Evolutionary conservation across 441 rosid species (phyloP).

Genomic region (Pelargonium australe): DNA sequence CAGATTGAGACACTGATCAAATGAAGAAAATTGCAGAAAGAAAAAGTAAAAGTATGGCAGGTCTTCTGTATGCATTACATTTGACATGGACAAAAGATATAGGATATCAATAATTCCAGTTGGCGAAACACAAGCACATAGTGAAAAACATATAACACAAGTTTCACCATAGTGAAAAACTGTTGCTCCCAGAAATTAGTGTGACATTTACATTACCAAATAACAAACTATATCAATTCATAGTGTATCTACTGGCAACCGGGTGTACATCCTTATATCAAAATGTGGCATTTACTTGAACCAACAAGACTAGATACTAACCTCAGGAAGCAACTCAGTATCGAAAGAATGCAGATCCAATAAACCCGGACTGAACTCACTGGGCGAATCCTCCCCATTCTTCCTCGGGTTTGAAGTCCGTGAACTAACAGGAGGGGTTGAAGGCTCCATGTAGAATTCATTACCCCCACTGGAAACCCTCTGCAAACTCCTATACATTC

Average conservation of each 20-base stretch:
- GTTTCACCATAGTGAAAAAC: no score
- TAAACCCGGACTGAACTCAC: conserved; percentile 93
- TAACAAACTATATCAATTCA: neutral
- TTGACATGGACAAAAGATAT: neutral
- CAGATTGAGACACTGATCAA: no score
- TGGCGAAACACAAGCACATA: neutral
- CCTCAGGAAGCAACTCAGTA: conserved; percentile 96
- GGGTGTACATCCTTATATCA: neutral
- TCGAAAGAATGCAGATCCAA: conserved; percentile 94
- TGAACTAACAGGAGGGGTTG: conserved; percentile 67
- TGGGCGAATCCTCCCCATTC: conserved; percentile 61
- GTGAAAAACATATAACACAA: no score
- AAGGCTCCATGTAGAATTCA: conserved; percentile 65
- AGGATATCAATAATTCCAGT: neutral
- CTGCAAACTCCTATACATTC: conserved; percentile 54
- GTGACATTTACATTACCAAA: no score
- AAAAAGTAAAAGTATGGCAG: no score
- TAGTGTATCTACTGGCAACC: neutral
- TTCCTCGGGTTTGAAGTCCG: conserved; percentile 52
- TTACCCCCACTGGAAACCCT: conserved; percentile 59
- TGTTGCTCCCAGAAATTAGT: no score
- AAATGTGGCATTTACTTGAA: conserved; percentile 3
- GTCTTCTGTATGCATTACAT: neutral
- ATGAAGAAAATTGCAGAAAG: no score
- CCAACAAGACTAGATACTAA: conserved; percentile 15